Conservation (phyloP, 306 rosid species). For the Casuarina equisetifolia region DNA sequence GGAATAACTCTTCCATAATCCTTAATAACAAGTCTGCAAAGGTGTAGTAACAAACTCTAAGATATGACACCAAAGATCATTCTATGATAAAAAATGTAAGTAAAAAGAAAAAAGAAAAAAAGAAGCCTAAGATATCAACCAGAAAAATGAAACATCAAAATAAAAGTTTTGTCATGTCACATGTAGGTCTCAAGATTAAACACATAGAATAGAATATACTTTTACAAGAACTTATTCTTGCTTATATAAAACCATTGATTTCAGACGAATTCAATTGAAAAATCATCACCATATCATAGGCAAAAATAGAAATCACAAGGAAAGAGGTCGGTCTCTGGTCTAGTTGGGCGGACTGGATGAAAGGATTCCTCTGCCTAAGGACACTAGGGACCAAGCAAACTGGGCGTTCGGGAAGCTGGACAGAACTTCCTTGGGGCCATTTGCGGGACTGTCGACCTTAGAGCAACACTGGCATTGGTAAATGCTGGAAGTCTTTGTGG, state of each 20-base stretch:
- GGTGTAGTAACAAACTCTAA: neutral
- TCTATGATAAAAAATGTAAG: neutral
- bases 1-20: too few species aligned
- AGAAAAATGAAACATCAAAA: too few species aligned
- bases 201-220: neutral
- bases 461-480: too few species aligned
- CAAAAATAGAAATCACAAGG: neutral
- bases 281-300: neutral
- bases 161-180: neutral
- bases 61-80: neutral
- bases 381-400: too few species aligned
- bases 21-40: neutral
- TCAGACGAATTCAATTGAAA: neutral
- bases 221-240: neutral
- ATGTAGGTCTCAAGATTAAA: neutral
- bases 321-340: too few species aligned
- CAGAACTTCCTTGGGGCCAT: too few species aligned
- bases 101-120: neutral
- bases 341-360: too few species aligned
- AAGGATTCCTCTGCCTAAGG: too few species aligned
- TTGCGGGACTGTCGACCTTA: too few species aligned
- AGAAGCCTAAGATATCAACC: neutral
- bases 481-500: too few species aligned
- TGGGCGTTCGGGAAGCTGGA: too few species aligned
- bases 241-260: neutral